Conservation (phyloP, 352 stramenopile genomes). For the Pythium sukuiense region DNA sequence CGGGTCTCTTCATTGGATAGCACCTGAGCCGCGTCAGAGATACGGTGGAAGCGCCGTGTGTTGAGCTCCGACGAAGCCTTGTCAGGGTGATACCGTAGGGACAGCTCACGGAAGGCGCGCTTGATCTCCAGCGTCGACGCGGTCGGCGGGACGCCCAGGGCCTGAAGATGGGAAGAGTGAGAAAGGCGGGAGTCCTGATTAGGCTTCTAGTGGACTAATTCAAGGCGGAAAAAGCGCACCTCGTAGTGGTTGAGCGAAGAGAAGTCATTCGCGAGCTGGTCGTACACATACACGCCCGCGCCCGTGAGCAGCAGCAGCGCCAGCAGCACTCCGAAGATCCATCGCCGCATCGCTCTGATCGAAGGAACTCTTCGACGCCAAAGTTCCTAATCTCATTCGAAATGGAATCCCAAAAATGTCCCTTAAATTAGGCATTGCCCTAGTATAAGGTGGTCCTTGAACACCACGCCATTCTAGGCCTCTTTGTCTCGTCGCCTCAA, state of each 20-base stretch:
- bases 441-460: neutral
- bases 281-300: conserved; percentile 28
- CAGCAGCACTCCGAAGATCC: conserved; percentile 16
- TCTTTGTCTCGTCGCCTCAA: conserved; percentile 11
- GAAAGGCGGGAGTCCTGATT: neutral
- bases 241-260: conserved; percentile 43
- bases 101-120: conserved; percentile 65
- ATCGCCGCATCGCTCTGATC: conserved; percentile 7
- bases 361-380: neutral
- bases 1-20: conserved; percentile 29
- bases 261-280: conserved; percentile 40
- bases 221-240: conserved; percentile 5
- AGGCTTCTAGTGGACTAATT: neutral
- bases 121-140: conserved; percentile 44
- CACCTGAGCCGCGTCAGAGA: conserved; percentile 43
- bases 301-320: conserved; percentile 17
- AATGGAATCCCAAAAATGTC: neutral
- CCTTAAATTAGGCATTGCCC: neutral
- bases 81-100: conserved; percentile 74
- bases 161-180: conserved; percentile 1
- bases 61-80: conserved; percentile 45
- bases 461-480: conserved; percentile 4
- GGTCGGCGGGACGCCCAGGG: conserved; percentile 29
- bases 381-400: neutral
- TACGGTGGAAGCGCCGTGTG: conserved; percentile 35